Evolutionary conservation across 1,284 basidiomycete species (phyloP), one percentile per base, ranked within the genome.

Genomic region (Cutaneotrichosporon sp.): DNA sequence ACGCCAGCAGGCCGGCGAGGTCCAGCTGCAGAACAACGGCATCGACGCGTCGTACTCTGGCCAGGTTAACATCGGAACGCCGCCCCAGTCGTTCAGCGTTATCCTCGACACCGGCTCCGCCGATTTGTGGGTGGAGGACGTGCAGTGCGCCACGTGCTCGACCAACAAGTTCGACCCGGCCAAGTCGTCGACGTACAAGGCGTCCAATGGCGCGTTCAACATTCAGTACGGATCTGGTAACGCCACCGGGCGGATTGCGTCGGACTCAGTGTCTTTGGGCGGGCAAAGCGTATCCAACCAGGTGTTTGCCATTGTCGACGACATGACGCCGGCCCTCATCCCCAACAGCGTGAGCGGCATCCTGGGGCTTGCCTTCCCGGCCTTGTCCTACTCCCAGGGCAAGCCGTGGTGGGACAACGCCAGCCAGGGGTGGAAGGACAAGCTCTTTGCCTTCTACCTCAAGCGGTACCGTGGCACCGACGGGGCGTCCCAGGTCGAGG

Each of bases 361-460:
- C 47, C 74, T 80, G 72, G 79, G 78, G 14, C 63, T 81, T 17
- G 77, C 74, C 14, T 80, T 76, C 63, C 56, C 71, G 49, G 57
- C 64, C 16, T 66, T 81, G 45, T 71, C 79, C 0, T 68, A 72
- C 39, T 76, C 75, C 22, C 64, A 67, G n/a, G 72, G 76, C 0
- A 70, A 65, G 8, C 79, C 79, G 5, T 78, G 79, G 71, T 80
- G 79, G 75, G 56, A 91, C 70, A 80, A 83, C 0, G 79, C 79
- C 46, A 50, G 54, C 16, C 14, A 24, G 8, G 74, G 81, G 26
- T 86, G 85, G 82, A 78, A 83, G 49, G 64, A 80, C 7, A 84
- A 86, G 0, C 63, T 90, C 16, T 90, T 94, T 81, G 82, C 81
- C 0, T 90, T 94, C 70, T 84, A 89, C 64, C 77, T 94, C 26